phyloP scores from a whole-genome alignment of 2,329 filamentous ascomycete genomes.

The Phialemonium atrogriseum region DNA sequence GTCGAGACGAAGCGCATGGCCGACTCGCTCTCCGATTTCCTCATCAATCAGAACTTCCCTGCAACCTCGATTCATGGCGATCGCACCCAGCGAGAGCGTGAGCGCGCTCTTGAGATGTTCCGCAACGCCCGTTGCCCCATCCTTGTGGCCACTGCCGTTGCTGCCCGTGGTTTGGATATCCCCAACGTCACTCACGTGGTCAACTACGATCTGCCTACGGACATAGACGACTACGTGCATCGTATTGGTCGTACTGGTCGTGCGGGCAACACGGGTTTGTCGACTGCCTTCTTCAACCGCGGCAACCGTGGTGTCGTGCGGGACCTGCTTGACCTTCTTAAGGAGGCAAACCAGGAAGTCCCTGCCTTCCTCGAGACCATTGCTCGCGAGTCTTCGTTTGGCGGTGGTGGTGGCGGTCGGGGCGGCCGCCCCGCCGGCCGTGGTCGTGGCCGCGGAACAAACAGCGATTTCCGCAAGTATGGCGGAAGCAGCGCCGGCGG shows the following conservation, averaged over 20 bases:
- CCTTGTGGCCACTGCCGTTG: constrained; percentile 92
- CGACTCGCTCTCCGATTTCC: constrained; percentile 92
- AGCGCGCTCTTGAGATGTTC: constrained; percentile 96
- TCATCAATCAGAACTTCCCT: constrained; percentile 97
- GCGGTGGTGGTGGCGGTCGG: constrained; percentile 57
- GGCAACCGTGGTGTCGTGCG: constrained; percentile 97
- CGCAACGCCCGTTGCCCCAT: constrained; percentile 92
- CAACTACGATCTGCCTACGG: constrained; percentile 98
- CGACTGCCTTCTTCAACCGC: constrained; percentile 99
- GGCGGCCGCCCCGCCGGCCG: constrained; percentile 55
- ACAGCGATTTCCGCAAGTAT: constrained; percentile 84
- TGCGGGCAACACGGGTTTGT: constrained; percentile 97
- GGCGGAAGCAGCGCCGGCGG: constrained; percentile 49
- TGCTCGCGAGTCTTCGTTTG: constrained; percentile 85
- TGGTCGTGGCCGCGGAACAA: constrained; percentile 62
- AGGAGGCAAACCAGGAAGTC: constrained; percentile 97
- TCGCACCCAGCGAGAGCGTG: constrained; percentile 96
- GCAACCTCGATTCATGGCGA: constrained; percentile 98
- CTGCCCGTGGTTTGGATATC: constrained; percentile 85
- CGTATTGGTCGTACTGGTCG: constrained; percentile 99
- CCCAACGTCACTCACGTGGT: constrained; percentile 95
- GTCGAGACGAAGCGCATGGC: constrained; percentile 99
- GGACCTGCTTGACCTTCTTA: constrained; percentile 92
- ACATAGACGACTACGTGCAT: constrained; percentile 98
- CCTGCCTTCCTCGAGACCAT: constrained; percentile 94